Base-by-base conservation (phyloP, 352 stramenopile genomes). In the Pythium rhizo-oryzae region DNA sequence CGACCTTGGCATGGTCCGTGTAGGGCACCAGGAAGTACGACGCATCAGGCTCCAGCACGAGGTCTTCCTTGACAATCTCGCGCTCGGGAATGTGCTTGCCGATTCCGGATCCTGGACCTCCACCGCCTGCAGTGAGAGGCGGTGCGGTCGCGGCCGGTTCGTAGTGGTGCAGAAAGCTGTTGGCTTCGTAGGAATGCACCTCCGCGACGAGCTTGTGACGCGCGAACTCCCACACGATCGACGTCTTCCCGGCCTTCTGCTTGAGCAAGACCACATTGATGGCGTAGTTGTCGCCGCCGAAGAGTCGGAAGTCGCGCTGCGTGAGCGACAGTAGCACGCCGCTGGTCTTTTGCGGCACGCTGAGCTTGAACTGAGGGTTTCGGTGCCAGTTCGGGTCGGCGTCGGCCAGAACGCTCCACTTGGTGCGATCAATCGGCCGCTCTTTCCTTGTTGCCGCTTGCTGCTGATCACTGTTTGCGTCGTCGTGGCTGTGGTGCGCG, bases 311-410 rank as follows among this genome's bases (percentile, higher is more conserved):
- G 62, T 96, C 89, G 15, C 85, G 87, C 62, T 97, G 91, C 19
- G 87, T 74, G 30, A 97, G 83, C 11, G 85, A 95, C 4, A 97
- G 8, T n/a, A 93, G 43, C 16, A 95, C 79, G 15, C 76, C 76
- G 7, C 75, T 65, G 25, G 75, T 82, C 18, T 59, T 64, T 51
- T 87, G 75, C 2, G 37, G 9, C 0, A 91, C 77, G 0, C 72
- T 77, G 21, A 97, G 59, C 35, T 85, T 89, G 68, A 92, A 97
- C 75, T 98, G 91, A 11, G 90, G 92, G 63, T 98, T 98, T 41
- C 93, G 92, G 72, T 97, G 91, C 92, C 92, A 98, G 49, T 87
- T 92, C 8, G 89, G 74, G 52, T 98, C 91, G 9, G 76, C 81
- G 62, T 97, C 91, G 2, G 59, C 58, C 30, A 89, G 59, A 35